Evolutionary conservation across 306 rosid genomes (phyloP).

Genomic region (Styphnolobium japonicum): DNA sequence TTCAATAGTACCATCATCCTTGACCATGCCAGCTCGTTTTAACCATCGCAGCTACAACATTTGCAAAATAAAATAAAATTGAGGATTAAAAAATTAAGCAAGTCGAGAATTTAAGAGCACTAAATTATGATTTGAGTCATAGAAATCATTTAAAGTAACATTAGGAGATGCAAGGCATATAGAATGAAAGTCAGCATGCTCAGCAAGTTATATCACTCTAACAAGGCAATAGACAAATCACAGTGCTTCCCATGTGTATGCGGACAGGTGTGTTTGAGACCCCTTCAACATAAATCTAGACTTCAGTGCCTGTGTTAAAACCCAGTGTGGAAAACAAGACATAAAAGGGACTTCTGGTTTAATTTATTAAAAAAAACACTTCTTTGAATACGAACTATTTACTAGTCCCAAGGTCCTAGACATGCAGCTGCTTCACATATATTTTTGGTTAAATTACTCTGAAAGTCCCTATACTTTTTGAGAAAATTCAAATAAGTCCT

Average conservation of each 20-base stretch:
- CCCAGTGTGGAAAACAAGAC: neutral
- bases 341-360: neutral
- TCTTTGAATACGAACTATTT: neutral
- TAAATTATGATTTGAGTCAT: neutral
- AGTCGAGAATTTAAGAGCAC: neutral
- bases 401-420: neutral
- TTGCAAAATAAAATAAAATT: conserved; percentile 21
- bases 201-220: neutral
- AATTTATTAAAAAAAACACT: too few relatives aligned
- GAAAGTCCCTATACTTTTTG: too few relatives aligned
- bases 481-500: too few relatives aligned
- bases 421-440: too few relatives aligned
- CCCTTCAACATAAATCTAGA: neutral
- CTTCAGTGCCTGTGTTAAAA: neutral
- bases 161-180: conserved; percentile 14
- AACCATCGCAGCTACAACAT: conserved; percentile 58
- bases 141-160: neutral
- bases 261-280: neutral
- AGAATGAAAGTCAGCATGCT: neutral
- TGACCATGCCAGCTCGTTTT: conserved; percentile 46
- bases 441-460: too few relatives aligned
- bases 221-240: neutral
- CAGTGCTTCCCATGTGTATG: neutral
- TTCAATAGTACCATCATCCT: conserved; percentile 71
- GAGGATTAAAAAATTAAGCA: neutral